phyloP scores from a whole-genome alignment of 768 basidiomycete species.

The Boletus tomentosulus region DNA sequence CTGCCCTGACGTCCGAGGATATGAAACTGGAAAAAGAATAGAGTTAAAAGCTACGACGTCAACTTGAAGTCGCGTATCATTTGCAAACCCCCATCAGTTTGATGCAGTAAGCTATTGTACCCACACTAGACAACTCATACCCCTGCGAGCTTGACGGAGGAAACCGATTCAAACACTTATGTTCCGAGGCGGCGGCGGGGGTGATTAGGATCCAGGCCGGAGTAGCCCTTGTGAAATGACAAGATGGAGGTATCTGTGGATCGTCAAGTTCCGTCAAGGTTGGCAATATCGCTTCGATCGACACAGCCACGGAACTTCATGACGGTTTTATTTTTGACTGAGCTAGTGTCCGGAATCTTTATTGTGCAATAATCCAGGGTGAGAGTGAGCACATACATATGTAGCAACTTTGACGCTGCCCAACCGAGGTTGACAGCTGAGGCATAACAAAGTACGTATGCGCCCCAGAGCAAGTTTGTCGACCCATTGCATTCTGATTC shows the following conservation, averaged over 20 bases:
- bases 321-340: no score
- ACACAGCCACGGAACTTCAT: neutral
- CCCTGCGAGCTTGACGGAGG: constrained; percentile 2
- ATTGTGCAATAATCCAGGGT: neutral
- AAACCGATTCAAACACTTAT: constrained; percentile 16
- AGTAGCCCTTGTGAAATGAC: no score
- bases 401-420: no score
- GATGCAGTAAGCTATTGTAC: constrained; percentile 2
- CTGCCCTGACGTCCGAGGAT: constrained; percentile 19
- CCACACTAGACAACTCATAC: neutral
- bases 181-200: neutral
- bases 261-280: neutral
- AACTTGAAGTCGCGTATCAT: constrained; percentile 15
- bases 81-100: constrained; percentile 6
- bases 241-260: neutral
- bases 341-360: neutral
- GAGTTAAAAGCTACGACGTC: constrained; percentile 12
- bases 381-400: neutral
- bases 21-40: constrained; percentile 16
- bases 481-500: neutral
- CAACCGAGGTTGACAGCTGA: neutral
- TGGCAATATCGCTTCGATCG: neutral
- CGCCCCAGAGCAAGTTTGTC: neutral
- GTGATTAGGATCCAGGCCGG: neutral
- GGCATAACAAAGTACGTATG: neutral